phyloP scores from a whole-genome alignment of 495 filamentous ascomycete genomes.

The Daldinia childiae region DNA sequence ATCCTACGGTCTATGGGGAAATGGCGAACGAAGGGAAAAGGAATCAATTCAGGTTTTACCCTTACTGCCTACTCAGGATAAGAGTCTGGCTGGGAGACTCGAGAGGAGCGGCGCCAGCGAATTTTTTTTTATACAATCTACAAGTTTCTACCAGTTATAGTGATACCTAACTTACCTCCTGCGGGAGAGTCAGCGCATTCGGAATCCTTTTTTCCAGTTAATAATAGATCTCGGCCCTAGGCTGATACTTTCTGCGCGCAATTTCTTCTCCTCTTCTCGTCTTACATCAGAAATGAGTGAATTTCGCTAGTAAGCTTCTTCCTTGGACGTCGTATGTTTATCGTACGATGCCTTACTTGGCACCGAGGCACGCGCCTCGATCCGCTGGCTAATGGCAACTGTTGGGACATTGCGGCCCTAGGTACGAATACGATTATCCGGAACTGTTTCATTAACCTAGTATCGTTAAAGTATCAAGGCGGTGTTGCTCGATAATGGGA shows the following conservation, averaged over 20 bases:
- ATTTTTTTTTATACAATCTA: slow-evolving; percentile 13
- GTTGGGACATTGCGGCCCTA: slow-evolving; percentile 4
- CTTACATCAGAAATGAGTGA: slow-evolving; percentile 36
- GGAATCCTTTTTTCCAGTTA: slow-evolving; percentile 9
- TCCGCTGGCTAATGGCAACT: slow-evolving; percentile 7
- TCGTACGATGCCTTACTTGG: slow-evolving; percentile 37
- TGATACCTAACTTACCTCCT: slow-evolving; percentile 35
- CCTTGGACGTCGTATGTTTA: slow-evolving; percentile 13
- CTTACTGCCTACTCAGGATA: slow-evolving; percentile 21
- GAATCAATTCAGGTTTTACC: slow-evolving; percentile 12
- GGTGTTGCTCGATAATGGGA: too few species aligned
- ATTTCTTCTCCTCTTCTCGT: not conserved
- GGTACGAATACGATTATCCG: slow-evolving; percentile 5
- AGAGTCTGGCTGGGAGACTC: slow-evolving; percentile 5
- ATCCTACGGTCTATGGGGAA: slow-evolving; percentile 13
- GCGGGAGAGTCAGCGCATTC: slow-evolving; percentile 25
- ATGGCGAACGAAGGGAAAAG: slow-evolving; percentile 8
- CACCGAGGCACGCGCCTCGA: slow-evolving; percentile 17
- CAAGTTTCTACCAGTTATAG: not conserved
- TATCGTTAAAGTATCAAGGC: too few species aligned
- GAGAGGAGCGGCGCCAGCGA: slow-evolving; percentile 11
- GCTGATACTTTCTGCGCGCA: slow-evolving; percentile 21
- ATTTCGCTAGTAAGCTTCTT: slow-evolving; percentile 20
- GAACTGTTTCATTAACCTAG: too few species aligned
- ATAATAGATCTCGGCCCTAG: slow-evolving; percentile 23